Conservation (phyloP, 495 filamentous ascomycete species). For the Aspergillus bertholletiae region DNA sequence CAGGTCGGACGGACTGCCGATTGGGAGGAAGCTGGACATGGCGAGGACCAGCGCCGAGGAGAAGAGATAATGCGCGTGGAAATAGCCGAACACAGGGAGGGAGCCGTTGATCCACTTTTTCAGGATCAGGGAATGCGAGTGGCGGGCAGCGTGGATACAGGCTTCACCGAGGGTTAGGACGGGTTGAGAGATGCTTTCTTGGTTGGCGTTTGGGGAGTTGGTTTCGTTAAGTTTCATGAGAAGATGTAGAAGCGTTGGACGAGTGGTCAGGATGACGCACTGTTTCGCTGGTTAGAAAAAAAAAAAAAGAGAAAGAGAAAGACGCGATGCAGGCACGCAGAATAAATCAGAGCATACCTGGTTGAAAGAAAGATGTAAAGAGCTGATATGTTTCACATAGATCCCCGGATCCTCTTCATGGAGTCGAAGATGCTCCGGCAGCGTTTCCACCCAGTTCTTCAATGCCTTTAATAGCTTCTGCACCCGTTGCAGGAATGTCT, state of each 20-base stretch:
- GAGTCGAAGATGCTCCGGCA: slow-evolving; percentile 37
- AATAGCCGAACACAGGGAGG: slow-evolving; percentile 43
- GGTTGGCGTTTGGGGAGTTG: slow-evolving; percentile 4
- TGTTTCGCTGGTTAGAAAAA: slow-evolving; percentile 9
- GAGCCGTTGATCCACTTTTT: slow-evolving; percentile 44
- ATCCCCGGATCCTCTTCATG: slow-evolving; percentile 38
- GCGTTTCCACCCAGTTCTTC: slow-evolving; percentile 43
- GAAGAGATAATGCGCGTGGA: slow-evolving; percentile 46
- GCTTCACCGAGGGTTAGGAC: slow-evolving; percentile 42
- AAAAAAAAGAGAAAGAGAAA: background rate
- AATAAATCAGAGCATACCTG: no score
- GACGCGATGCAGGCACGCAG: no score
- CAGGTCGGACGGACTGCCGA: slow-evolving; percentile 34
- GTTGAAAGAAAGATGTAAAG: slow-evolving; percentile 41
- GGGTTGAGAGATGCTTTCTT: slow-evolving; percentile 31
- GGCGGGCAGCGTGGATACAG: slow-evolving; percentile 42
- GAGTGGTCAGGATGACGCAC: slow-evolving; percentile 41
- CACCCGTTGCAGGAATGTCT: slow-evolving; percentile 41
- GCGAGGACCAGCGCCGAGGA: slow-evolving; percentile 38
- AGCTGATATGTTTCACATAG: slow-evolving; percentile 36
- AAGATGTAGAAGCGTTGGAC: slow-evolving; percentile 40
- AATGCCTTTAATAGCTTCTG: slow-evolving; percentile 42
- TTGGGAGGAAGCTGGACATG: slow-evolving; percentile 41
- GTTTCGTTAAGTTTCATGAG: slow-evolving; percentile 34
- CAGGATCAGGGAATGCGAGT: slow-evolving; percentile 41